phyloP scores from a whole-genome alignment of 345 rosid species.

The Lumnitzera racemosa region DNA sequence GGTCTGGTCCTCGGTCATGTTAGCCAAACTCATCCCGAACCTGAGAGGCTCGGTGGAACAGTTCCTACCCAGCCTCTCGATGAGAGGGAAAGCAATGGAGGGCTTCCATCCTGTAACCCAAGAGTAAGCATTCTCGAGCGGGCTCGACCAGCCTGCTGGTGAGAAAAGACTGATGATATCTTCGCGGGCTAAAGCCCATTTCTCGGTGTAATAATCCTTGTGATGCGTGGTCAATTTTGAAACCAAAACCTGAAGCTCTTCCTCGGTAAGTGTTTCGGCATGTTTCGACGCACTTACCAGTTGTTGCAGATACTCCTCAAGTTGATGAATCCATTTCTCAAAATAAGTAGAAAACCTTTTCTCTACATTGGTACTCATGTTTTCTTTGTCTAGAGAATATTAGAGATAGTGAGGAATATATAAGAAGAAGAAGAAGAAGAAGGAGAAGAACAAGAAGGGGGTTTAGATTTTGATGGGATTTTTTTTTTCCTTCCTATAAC shows the following conservation, averaged over 20 bases:
- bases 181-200: constrained; percentile 69
- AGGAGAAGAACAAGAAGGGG: too few species aligned
- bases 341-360: constrained; percentile 47
- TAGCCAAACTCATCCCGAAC: constrained; percentile 5
- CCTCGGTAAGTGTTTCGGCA: constrained; percentile 3
- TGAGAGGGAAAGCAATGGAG: constrained; percentile 38
- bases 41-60: constrained; percentile 9
- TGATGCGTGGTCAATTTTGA: constrained; percentile 57
- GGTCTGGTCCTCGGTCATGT: constrained; percentile 42
- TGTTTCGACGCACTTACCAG: constrained; percentile 17
- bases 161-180: constrained; percentile 59
- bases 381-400: constrained; percentile 8
- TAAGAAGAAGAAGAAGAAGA: not conserved
- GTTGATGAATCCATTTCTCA: constrained; percentile 52
- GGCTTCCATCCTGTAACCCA: constrained; percentile 95
- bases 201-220: constrained; percentile 64
- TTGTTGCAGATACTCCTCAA: constrained; percentile 37
- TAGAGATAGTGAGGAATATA: not conserved
- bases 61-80: constrained; percentile 29
- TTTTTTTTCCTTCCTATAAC: not conserved
- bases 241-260: constrained; percentile 34
- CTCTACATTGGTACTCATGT: constrained; percentile 16
- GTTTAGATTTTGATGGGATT: too few species aligned
- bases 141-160: constrained; percentile 43
- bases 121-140: constrained; percentile 52